These are phyloP conservation scores for Helotiales sp. DNA, from an alignment of 2,329 filamentous ascomycete species.

Conservation along the genomic window DNA sequence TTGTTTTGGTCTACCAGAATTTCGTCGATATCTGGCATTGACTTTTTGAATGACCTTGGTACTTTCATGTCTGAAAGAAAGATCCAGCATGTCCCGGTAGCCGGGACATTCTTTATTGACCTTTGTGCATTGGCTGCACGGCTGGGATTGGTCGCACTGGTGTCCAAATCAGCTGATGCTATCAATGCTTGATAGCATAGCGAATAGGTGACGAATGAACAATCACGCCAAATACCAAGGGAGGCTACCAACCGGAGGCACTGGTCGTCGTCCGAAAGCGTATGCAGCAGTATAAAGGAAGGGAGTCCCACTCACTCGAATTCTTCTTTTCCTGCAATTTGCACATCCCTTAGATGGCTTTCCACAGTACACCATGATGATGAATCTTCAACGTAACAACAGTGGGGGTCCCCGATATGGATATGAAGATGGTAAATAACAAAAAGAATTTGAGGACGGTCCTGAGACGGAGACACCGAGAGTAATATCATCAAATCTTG, in stretches of 20 bases:
- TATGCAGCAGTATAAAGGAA: background rate
- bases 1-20: background rate
- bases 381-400: background rate
- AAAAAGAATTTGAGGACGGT: too few species aligned
- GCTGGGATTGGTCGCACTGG: constrained; percentile 58
- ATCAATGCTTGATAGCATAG: background rate
- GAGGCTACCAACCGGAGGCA: background rate
- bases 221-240: background rate
- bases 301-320: constrained; percentile 50
- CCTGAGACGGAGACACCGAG: too few species aligned
- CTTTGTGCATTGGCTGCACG: constrained; percentile 60
- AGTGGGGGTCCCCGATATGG: background rate
- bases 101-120: constrained; percentile 56
- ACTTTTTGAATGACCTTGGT: constrained; percentile 54
- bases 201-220: background rate
- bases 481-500: background rate
- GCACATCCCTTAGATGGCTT: constrained; percentile 62
- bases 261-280: background rate
- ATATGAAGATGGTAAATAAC: background rate
- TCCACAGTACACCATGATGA: constrained; percentile 51
- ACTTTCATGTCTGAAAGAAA: constrained; percentile 63
- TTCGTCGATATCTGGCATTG: background rate
- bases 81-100: constrained; percentile 59
- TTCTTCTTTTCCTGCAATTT: constrained; percentile 58
- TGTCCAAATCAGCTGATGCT: constrained; percentile 19